Conservation (phyloP, 495 filamentous ascomycete genomes). For the Hyaloscypha variabilis region DNA sequence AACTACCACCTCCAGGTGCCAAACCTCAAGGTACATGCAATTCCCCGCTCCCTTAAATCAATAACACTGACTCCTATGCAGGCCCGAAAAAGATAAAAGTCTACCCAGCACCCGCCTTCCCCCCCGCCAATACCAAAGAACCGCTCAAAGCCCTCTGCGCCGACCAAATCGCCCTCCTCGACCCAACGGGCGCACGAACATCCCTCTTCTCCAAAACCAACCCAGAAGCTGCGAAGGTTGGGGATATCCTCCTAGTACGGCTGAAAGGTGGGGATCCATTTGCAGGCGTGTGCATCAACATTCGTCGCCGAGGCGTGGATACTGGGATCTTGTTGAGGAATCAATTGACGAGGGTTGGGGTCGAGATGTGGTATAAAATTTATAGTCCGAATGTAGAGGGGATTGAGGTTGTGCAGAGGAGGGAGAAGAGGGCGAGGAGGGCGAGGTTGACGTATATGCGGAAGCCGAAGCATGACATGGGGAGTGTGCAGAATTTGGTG, state of each 20-base stretch:
- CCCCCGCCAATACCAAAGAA: constrained; percentile 49
- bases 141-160: constrained; percentile 64
- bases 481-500: constrained; percentile 66
- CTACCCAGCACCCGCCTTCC: constrained; percentile 52
- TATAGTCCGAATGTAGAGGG: constrained; percentile 86
- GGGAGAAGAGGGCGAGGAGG: constrained; percentile 80
- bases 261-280: constrained; percentile 83
- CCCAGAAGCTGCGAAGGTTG: constrained; percentile 71
- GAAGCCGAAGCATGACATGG: constrained; percentile 58
- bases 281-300: constrained; percentile 81
- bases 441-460: constrained; percentile 92
- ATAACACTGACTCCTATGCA: constrained; percentile 4
- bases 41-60: background rate
- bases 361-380: constrained; percentile 98
- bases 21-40: constrained; percentile 31
- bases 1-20: constrained; percentile 28
- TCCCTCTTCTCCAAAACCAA: constrained; percentile 78
- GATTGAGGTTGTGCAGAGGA: constrained; percentile 91
- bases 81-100: constrained; percentile 50
- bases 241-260: constrained; percentile 90
- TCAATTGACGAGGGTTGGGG: constrained; percentile 76
- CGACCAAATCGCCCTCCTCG: constrained; percentile 70
- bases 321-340: constrained; percentile 83
- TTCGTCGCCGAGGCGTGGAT: constrained; percentile 83
- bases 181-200: constrained; percentile 80